Evolutionary conservation across 352 stramenopile genomes (phyloP).

Genomic region (Pythium vanterpoolii): DNA sequence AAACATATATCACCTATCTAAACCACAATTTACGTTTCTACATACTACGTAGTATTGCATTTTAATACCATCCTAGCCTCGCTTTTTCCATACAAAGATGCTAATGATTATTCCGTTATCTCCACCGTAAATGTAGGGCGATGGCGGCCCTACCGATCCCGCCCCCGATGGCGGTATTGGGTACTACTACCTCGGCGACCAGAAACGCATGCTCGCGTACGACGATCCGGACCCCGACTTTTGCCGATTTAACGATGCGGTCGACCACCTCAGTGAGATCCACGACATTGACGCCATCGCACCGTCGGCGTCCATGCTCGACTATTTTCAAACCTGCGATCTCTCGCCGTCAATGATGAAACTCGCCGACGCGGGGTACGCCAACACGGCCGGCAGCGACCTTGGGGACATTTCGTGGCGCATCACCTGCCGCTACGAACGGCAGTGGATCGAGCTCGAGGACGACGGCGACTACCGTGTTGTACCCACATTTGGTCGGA

Average conservation of each 20-base stretch:
- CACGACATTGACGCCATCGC: constrained; percentile 61
- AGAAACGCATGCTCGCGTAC: constrained; percentile 77
- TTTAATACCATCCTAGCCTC: background rate
- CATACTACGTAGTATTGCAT: no score
- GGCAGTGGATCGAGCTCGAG: constrained; percentile 80
- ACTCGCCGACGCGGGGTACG: constrained; percentile 73
- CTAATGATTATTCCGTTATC: background rate
- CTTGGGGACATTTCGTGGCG: constrained; percentile 77
- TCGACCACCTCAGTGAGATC: constrained; percentile 59
- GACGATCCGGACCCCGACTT: constrained; percentile 72
- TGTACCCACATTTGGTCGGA: constrained; percentile 60
- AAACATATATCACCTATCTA: constrained; percentile 44
- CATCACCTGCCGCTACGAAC: constrained; percentile 76
- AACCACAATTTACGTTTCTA: background rate
- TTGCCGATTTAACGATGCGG: constrained; percentile 64
- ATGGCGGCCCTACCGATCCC: constrained; percentile 68
- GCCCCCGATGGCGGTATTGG: constrained; percentile 74
- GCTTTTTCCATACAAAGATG: background rate
- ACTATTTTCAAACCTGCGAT: constrained; percentile 63
- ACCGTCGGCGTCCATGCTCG: constrained; percentile 61
- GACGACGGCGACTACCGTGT: constrained; percentile 80
- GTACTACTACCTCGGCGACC: constrained; percentile 86
- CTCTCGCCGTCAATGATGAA: constrained; percentile 81
- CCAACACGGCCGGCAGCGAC: constrained; percentile 68
- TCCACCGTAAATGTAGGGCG: constrained; percentile 37